Conservation (phyloP, 768 basidiomycete species). For the Lactarius psammicola region DNA sequence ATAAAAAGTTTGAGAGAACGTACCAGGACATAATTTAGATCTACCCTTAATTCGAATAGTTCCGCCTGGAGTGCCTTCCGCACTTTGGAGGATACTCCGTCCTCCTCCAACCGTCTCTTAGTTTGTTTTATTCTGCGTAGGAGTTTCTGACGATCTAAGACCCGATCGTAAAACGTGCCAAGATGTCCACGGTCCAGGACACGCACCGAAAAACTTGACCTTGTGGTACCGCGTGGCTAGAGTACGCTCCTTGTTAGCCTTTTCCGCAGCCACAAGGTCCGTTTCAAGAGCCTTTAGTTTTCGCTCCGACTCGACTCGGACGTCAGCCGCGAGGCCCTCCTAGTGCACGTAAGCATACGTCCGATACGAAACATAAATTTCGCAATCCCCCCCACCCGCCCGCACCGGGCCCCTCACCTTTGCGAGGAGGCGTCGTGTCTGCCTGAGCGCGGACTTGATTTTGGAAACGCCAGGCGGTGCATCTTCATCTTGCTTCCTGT, state of each 20-base stretch:
- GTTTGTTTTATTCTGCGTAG: slow-evolving; percentile 69
- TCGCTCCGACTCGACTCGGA: slow-evolving; percentile 78
- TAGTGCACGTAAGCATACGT: slow-evolving; percentile 32
- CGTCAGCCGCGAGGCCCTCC: slow-evolving; percentile 83
- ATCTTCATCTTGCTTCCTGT: slow-evolving; percentile 2
- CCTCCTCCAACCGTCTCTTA: slow-evolving; percentile 51
- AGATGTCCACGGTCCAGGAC: neutral
- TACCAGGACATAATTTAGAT: slow-evolving; percentile 89
- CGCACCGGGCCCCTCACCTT: too few relatives aligned
- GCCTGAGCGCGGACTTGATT: slow-evolving; percentile 79
- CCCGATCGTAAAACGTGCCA: neutral
- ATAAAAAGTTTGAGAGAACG: slow-evolving; percentile 28
- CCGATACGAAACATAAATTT: neutral
- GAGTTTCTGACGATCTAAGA: slow-evolving; percentile 82
- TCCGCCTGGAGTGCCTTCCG: slow-evolving; percentile 43
- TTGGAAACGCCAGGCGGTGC: slow-evolving; percentile 73
- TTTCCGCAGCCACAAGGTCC: slow-evolving; percentile 66
- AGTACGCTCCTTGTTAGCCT: slow-evolving; percentile 63
- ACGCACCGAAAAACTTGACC: slow-evolving; percentile 89
- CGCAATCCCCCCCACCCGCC: neutral
- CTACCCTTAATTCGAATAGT: slow-evolving; percentile 68
- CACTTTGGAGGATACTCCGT: slow-evolving; percentile 40
- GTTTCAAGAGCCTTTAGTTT: slow-evolving; percentile 70
- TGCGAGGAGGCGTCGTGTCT: slow-evolving; percentile 77
- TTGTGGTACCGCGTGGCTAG: slow-evolving; percentile 82